These are phyloP conservation scores for Rhodotorula babjevae DNA, from an alignment of 768 basidiomycete genomes.

Conservation along the genomic window DNA sequence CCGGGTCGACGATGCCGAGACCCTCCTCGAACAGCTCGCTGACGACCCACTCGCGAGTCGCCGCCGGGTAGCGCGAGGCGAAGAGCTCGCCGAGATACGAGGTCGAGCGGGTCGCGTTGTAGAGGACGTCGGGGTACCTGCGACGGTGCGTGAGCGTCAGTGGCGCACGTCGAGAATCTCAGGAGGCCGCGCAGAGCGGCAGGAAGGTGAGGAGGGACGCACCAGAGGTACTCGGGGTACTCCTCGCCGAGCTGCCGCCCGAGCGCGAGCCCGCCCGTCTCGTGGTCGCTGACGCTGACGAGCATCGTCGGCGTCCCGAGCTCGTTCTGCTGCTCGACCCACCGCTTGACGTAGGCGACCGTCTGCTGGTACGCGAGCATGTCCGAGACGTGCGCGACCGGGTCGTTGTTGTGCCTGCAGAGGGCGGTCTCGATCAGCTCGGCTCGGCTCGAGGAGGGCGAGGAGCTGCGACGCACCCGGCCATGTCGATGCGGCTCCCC, in stretches of 20 bases:
- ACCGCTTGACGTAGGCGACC: conserved; percentile 37
- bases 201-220: not conserved
- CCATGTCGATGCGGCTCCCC: conserved; percentile 42
- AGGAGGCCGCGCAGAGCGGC: no score
- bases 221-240: conserved; percentile 42
- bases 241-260: conserved; percentile 37
- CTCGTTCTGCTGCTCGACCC: conserved; percentile 34
- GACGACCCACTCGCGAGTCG: conserved; percentile 28
- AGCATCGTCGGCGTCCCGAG: conserved; percentile 37
- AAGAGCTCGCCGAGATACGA: conserved; percentile 32
- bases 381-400: conserved; percentile 36
- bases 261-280: conserved; percentile 43
- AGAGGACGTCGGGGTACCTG: conserved; percentile 43
- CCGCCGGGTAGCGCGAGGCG: conserved; percentile 8
- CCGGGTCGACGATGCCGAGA: conserved; percentile 39
- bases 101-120: conserved; percentile 40
- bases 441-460: not conserved
- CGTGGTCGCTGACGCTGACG: conserved; percentile 43
- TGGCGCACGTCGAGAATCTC: fast-evolving
- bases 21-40: conserved; percentile 37
- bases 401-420: conserved; percentile 28
- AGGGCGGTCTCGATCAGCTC: no score
- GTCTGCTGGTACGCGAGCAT: conserved; percentile 43
- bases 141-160: not conserved
- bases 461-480: conserved; percentile 1